Evolutionary conservation across 2,329 filamentous ascomycete genomes (phyloP).

Genomic region (Polychaeton citri): DNA sequence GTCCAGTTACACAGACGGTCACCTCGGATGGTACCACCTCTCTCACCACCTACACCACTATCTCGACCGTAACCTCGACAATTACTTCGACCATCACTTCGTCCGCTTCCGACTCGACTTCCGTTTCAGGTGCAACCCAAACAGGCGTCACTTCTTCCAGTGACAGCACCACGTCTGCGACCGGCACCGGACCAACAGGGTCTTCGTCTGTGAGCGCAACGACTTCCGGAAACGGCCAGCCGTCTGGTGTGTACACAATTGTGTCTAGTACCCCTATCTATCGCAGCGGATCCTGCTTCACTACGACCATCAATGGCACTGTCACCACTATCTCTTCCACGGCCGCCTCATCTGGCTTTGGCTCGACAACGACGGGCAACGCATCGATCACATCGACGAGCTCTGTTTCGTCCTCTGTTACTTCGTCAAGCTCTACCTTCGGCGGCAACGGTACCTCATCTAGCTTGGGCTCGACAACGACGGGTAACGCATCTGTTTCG

Average conservation of each 20-base stretch:
- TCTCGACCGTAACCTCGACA: slow-evolving; percentile 19
- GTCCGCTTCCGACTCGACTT: neutral
- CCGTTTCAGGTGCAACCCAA: neutral
- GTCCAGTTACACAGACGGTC: slow-evolving; percentile 12
- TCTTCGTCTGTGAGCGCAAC: neutral
- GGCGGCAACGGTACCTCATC: slow-evolving; percentile 1
- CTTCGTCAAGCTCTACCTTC: neutral
- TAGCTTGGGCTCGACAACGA: neutral
- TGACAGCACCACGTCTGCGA: neutral
- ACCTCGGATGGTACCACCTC: slow-evolving; percentile 26
- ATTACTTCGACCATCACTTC: slow-evolving; percentile 1
- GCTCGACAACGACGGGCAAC: neutral
- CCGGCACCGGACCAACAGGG: neutral
- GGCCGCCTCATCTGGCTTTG: no score
- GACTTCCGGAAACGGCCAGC: neutral
- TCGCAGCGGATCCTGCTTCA: neutral
- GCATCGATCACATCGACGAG: no score
- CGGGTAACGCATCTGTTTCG: no score
- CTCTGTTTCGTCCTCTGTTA: no score
- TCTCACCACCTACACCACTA: slow-evolving; percentile 31
- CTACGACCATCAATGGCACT: no score
- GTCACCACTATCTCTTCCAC: no score
- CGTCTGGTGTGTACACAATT: neutral
- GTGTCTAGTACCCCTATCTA: neutral
- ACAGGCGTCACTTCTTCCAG: neutral